phyloP scores from a whole-genome alignment of 352 stramenopile genomes.

The Phytophthora foliorum region DNA sequence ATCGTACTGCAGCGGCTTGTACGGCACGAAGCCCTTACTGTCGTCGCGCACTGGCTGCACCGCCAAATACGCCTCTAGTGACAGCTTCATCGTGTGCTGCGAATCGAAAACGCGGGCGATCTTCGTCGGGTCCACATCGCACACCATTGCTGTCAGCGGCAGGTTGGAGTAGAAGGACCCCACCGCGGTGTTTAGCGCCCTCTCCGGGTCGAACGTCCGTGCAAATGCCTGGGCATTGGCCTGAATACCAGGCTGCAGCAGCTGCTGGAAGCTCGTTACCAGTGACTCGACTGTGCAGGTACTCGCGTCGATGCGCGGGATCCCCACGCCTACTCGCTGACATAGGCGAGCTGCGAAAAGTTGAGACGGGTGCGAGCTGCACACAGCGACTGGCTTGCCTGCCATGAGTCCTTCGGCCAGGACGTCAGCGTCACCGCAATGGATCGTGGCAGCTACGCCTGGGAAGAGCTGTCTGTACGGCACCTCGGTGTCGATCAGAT shows the following conservation, averaged over 20 bases:
- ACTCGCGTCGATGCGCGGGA: slow-evolving; percentile 62
- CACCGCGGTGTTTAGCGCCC: slow-evolving; percentile 71
- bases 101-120: slow-evolving; percentile 52
- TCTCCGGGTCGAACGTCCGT: slow-evolving; percentile 58
- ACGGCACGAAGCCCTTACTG: slow-evolving; percentile 36
- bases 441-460: slow-evolving; percentile 78
- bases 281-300: slow-evolving; percentile 70
- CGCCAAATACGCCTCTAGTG: slow-evolving; percentile 42
- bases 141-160: slow-evolving; percentile 83
- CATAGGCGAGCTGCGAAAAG: slow-evolving; percentile 81
- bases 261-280: slow-evolving; percentile 59
- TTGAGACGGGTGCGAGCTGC: slow-evolving; percentile 91
- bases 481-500: slow-evolving; percentile 27
- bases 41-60: slow-evolving; percentile 34
- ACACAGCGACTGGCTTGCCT: slow-evolving; percentile 87
- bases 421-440: slow-evolving; percentile 72
- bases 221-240: slow-evolving; percentile 48
- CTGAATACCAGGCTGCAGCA: slow-evolving; percentile 52
- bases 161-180: slow-evolving; percentile 76
- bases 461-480: slow-evolving; percentile 85
- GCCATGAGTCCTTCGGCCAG: slow-evolving; percentile 78
- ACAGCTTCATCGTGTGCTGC: slow-evolving; percentile 40
- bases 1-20: slow-evolving; percentile 43
- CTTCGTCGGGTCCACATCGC: slow-evolving; percentile 48
- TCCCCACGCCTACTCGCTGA: slow-evolving; percentile 67